Evolutionary conservation across 257 asterid genomes (phyloP).

Genomic region (Nicotiana otophora): DNA sequence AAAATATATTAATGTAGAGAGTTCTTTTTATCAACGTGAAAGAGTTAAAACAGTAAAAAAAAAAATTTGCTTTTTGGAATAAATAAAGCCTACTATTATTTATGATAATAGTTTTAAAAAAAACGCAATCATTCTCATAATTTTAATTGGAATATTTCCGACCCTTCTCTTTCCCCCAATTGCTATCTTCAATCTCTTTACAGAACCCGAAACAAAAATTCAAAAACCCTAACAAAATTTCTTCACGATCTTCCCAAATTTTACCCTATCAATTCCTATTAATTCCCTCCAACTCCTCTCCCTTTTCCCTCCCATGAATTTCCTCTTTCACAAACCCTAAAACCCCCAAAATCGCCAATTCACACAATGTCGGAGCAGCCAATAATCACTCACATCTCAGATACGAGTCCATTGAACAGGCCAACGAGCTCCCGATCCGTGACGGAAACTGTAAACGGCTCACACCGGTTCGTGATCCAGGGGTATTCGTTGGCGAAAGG

Average conservation of each 20-base stretch:
- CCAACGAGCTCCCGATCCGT: slow-evolving; percentile 78
- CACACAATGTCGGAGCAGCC: slow-evolving; percentile 15
- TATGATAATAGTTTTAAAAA: no score
- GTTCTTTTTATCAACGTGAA: no score
- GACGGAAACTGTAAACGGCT: slow-evolving; percentile 73
- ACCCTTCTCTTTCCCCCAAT: not conserved
- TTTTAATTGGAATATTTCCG: no score
- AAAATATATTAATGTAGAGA: no score
- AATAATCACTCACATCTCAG: slow-evolving; percentile 11
- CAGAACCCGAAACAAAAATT: not conserved
- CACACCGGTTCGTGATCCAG: slow-evolving; percentile 70
- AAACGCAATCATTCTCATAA: no score
- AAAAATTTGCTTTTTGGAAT: no score
- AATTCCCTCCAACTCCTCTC: not conserved
- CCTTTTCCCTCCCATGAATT: not conserved
- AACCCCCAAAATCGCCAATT: not conserved
- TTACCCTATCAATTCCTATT: not conserved
- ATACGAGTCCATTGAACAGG: slow-evolving; percentile 11
- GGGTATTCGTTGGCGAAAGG: slow-evolving; percentile 83
- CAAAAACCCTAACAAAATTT: not conserved
- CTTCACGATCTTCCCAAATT: not conserved
- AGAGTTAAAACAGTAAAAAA: no score
- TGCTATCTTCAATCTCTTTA: not conserved
- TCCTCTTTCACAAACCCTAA: not conserved
- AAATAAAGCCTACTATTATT: no score